phyloP scores from a whole-genome alignment of 169 alveolate species.

The Plasmodium berghei region DNA sequence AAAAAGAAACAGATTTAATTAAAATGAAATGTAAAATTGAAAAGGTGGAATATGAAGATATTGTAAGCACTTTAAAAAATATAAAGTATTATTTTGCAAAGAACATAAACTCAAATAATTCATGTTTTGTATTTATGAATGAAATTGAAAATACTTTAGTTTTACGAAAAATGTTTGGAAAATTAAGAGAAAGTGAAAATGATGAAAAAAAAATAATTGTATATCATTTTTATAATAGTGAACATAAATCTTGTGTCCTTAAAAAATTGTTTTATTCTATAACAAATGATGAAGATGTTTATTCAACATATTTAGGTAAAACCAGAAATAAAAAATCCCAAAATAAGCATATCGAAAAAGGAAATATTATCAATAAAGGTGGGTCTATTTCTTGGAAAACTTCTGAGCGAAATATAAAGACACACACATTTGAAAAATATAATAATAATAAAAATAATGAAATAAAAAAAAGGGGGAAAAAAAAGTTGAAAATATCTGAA shows the following conservation, averaged over 20 bases:
- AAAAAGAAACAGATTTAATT: slow-evolving; percentile 35
- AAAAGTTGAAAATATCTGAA: slow-evolving; percentile 38
- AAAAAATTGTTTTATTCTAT: slow-evolving; percentile 56
- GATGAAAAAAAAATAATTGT: slow-evolving; percentile 9
- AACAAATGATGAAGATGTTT: slow-evolving; percentile 35
- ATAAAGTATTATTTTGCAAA: slow-evolving; percentile 35
- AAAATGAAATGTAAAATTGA: slow-evolving; percentile 55
- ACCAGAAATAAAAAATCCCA: not conserved
- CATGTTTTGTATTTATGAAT: slow-evolving; percentile 28
- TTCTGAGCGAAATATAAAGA: no score
- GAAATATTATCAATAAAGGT: no score
- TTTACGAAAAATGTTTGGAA: slow-evolving; percentile 33
- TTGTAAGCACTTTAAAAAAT: slow-evolving; percentile 20
- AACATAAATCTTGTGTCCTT: slow-evolving; percentile 14
- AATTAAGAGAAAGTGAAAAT: slow-evolving; percentile 12
- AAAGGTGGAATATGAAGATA: slow-evolving; percentile 42
- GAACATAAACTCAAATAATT: not conserved
- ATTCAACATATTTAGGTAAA: slow-evolving; percentile 6
- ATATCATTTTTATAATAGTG: slow-evolving; percentile 18
- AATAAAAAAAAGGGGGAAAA: slow-evolving; percentile 21
- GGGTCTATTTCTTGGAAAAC: not conserved
- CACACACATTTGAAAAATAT: not conserved
- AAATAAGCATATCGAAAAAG: not conserved
- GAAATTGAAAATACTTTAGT: slow-evolving; percentile 49
- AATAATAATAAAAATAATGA: not conserved